These are phyloP conservation scores for Kwoniella dejecticola DNA, from an alignment of 768 basidiomycete species.

Conservation along the genomic window DNA sequence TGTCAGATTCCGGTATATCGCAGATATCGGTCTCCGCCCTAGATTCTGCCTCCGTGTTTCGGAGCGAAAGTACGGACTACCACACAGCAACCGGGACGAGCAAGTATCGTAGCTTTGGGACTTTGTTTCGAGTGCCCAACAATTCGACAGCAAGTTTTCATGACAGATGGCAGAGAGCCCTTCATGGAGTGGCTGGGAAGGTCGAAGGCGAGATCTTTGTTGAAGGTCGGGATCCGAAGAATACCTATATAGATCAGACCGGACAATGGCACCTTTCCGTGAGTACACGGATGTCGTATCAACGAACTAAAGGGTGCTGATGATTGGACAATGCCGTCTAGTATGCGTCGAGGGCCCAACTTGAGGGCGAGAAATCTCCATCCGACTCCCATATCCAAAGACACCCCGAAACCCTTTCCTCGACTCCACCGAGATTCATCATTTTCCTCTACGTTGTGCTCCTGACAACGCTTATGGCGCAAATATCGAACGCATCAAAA, in stretches of 20 bases:
- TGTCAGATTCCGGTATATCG: neutral
- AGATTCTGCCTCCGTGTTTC: neutral
- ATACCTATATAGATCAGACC: conserved; percentile 15
- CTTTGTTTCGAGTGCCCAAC: conserved; percentile 27
- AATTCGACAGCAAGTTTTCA: conserved; percentile 24
- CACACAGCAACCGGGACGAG: too few species aligned
- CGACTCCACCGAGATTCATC: conserved; percentile 13
- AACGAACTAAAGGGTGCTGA: too few species aligned
- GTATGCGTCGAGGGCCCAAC: neutral
- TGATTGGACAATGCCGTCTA: neutral
- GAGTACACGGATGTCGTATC: conserved; percentile 13
- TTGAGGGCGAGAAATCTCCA: neutral
- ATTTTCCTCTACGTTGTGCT: conserved; percentile 43
- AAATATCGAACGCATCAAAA: conserved; percentile 57
- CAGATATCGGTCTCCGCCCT: conserved; percentile 5
- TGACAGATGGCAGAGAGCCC: conserved; percentile 21
- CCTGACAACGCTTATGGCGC: conserved; percentile 40
- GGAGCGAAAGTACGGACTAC: too few species aligned
- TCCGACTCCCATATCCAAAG: neutral
- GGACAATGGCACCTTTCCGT: conserved; percentile 41
- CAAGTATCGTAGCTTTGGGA: conserved; percentile 34
- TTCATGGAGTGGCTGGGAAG: conserved; percentile 13
- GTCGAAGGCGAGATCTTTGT: conserved; percentile 38
- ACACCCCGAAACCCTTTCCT: conserved; percentile 1
- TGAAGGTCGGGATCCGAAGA: conserved; percentile 24